Base-by-base conservation (phyloP, 768 basidiomycete genomes). In the Cubamyces lactineus region DNA sequence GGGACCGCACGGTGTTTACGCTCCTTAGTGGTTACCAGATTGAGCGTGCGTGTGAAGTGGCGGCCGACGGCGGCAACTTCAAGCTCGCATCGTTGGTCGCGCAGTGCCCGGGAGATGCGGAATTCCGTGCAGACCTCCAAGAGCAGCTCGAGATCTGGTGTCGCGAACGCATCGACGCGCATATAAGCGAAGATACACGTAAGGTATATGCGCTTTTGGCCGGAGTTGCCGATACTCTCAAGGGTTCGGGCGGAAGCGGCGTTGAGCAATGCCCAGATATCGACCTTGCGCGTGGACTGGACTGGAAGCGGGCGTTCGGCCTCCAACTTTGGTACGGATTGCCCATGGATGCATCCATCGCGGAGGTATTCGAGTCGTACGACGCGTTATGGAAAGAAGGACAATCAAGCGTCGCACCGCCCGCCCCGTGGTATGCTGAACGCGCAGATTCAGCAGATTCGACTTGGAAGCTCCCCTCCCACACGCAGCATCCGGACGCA, bases 301-400 rank as follows among this genome's bases (percentile, higher is more conserved):
- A 97, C 71, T 99, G 97, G 97, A 96, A 94, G 73, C 86, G 94
- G 19, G 88, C 88, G 0, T 92, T 98, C 71, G 97, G 93, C 2
- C 76, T 98, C 46, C 88, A 88, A 63, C 76, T 98, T 34, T 99
- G 97, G 97, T 98, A 88, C 72, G 86, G 86, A 0, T 82, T 87
- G 45, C 81, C 85, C 2, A 79, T 93, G 66, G 84, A 91, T 61
- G 82, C 88, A 2, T 78, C 91, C 4, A 84, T 94, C 60, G 78
- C 84, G 2, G 83, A 89, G 45, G 87, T 88, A 0, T 87, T 92
- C 66, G 73, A 80, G 12, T 75, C 82, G 0, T 96, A 90, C 71
- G 80, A 84, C 34, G 70, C 74, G 13, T 74, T 77, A 13, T 73
- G 73, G 65, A 78, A 75, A 60, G 69, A 76, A 63, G 70, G 73